phyloP scores from a whole-genome alignment of 805 yeast species.

The Blastobotrys peoriensis region DNA sequence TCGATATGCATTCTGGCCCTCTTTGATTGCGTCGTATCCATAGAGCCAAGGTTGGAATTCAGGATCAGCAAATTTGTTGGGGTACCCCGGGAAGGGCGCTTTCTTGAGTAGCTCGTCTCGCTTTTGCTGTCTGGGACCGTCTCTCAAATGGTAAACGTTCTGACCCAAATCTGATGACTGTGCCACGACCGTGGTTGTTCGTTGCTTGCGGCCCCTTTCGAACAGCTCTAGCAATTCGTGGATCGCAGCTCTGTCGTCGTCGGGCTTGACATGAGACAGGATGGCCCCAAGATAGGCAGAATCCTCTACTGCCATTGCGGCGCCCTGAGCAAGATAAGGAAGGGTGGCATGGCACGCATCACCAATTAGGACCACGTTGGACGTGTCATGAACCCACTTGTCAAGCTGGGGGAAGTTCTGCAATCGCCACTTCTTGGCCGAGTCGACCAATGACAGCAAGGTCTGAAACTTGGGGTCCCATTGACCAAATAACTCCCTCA shows the following conservation, averaged over 20 bases:
- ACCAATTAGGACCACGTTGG: constrained; percentile 30
- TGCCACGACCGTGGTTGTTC: constrained; percentile 7
- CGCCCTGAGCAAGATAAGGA: constrained; percentile 31
- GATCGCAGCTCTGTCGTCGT: not conserved
- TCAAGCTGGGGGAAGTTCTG: constrained; percentile 24
- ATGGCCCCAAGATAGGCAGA: constrained; percentile 5
- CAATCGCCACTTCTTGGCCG: constrained; percentile 26
- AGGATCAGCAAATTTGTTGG: no score
- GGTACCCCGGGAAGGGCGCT: no score
- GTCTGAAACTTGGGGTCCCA: constrained; percentile 27
- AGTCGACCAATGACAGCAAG: constrained; percentile 19
- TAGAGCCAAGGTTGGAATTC: no score
- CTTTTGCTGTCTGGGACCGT: constrained; percentile 7
- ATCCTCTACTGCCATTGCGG: constrained; percentile 30
- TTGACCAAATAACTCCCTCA: constrained; percentile 11
- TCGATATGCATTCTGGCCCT: no score
- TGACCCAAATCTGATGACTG: constrained; percentile 6
- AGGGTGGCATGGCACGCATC: constrained; percentile 36
- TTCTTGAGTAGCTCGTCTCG: no score
- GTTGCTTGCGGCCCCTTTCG: constrained; percentile 5
- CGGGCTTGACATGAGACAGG: not conserved
- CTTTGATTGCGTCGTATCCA: no score
- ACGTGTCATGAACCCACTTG: constrained; percentile 26
- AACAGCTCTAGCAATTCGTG: constrained; percentile 2
- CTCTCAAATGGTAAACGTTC: constrained; percentile 7